Base-by-base conservation (phyloP, 345 rosid genomes). In the Lepidium aucheri region DNA sequence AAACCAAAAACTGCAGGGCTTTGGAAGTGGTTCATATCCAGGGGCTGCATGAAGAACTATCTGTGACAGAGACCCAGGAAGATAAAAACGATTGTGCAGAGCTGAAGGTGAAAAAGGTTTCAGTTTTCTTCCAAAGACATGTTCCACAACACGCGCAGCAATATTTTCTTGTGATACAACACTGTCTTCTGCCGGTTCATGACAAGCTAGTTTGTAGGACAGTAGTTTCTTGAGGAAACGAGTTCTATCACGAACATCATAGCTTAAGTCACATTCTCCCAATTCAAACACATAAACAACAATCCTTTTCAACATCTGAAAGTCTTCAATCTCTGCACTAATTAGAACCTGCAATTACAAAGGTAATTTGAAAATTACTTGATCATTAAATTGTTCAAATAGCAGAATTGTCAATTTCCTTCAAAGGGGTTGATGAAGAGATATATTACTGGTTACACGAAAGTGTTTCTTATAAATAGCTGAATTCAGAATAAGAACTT, bases 31-130 rank as follows among this genome's bases (percentile, higher is more conserved):
- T 78, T 90, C 97, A 74, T 94, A 94, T 32, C 95, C 97, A n/a
- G 99, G 99, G 62, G 99, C 99, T 14, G 97, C 96, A 82, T 94
- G 99, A 75, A 88, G 86, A 73, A 94, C 99, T 56, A 94, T 85
- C 72, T 88, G 97, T 3, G 99, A 94, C 64, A 94, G 91, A 65
- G 97, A 88, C 59, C 97, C 97, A 65, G 97, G 99, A 50, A 94
- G 97, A 81, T 88, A 90, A 73, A 85, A 82, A 26, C 96, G 92
- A 69, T 75, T 63, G 58, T 74, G 81, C 34, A 78, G 38, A 11
- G 81, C 75, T 70, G 70, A 82, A 41, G 67, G 62, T 67, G 85
- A 62, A 11, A 60, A 47, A 34, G 74, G 77, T 50, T 77, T 83
- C 70, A 69, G 53, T 75, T 85, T 78, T 75, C 73, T 78, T 59